These are phyloP conservation scores for Diaporthe citriasiana DNA, from an alignment of 2,329 filamentous ascomycete species.

Conservation along the genomic window DNA sequence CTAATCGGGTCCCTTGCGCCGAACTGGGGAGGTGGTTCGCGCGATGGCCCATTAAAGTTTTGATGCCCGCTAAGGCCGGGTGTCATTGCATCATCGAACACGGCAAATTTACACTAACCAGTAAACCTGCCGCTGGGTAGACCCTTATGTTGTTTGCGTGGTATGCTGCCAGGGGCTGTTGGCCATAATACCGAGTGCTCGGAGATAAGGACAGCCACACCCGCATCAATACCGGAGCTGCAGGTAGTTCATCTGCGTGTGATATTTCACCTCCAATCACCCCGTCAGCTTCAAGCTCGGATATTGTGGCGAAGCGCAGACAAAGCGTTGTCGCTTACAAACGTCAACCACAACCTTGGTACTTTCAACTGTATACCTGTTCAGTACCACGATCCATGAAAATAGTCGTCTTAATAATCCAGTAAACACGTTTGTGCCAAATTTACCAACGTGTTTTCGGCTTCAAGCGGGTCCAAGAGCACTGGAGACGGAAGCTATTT, in stretches of 20 bases:
- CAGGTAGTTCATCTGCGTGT: not conserved
- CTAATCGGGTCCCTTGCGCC: constrained; percentile 10
- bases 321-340: no score
- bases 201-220: not conserved
- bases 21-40: constrained; percentile 22
- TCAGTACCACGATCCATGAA: not conserved
- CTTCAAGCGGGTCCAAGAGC: no score
- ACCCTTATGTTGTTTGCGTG: not conserved
- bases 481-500: no score
- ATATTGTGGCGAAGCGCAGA: not conserved
- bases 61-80: constrained; percentile 14
- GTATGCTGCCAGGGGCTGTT: not conserved
- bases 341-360: not conserved
- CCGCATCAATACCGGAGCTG: not conserved
- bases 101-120: constrained; percentile 18
- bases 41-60: constrained; percentile 15
- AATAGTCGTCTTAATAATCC: not conserved
- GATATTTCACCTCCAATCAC: not conserved
- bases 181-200: not conserved
- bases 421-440: no score
- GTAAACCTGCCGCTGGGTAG: not conserved
- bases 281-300: not conserved
- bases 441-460: not conserved
- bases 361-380: not conserved
- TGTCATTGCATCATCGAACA: constrained; percentile 29